These are phyloP conservation scores for Amylocarpus encephaloides DNA, from an alignment of 2,329 filamentous ascomycete species.

Conservation along the genomic window DNA sequence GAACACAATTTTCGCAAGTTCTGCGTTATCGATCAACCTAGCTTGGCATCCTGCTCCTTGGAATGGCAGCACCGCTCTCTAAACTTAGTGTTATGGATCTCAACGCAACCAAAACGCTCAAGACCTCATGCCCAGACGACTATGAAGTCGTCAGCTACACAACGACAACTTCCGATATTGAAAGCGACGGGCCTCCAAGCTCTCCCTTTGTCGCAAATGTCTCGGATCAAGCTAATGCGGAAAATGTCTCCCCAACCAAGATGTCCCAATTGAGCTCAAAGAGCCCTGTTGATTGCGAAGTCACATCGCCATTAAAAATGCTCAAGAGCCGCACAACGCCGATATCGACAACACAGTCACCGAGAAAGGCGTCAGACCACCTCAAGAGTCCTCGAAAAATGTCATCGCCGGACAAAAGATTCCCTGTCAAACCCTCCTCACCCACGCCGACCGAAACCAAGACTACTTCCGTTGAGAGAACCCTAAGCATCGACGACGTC, in stretches of 20 bases:
- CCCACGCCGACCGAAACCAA: conserved; percentile 30
- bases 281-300: conserved; percentile 24
- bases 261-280: conserved; percentile 18
- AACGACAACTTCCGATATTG: conserved; percentile 16
- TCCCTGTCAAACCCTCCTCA: conserved; percentile 49
- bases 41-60: background rate
- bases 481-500: conserved; percentile 42
- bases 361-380: conserved; percentile 16
- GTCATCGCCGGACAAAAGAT: conserved; percentile 49
- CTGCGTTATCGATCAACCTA: too few relatives aligned
- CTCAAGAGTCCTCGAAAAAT: conserved; percentile 41
- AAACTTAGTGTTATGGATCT: conserved; percentile 16
- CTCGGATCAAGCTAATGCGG: conserved; percentile 19
- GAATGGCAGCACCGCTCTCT: conserved; percentile 22
- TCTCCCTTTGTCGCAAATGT: conserved; percentile 28
- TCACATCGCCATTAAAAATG: conserved; percentile 25
- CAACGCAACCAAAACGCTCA: conserved; percentile 18
- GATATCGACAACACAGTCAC: conserved; percentile 14
- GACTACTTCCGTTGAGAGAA: conserved; percentile 16
- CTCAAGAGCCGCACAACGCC: conserved; percentile 27
- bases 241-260: conserved; percentile 29
- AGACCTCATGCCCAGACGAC: conserved; percentile 13
- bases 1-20: too few relatives aligned
- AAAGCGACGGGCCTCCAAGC: conserved; percentile 25
- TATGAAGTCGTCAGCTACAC: conserved; percentile 24